Base-by-base conservation (phyloP, 2,329 filamentous ascomycete genomes). In the Scytalidium lignicola region DNA sequence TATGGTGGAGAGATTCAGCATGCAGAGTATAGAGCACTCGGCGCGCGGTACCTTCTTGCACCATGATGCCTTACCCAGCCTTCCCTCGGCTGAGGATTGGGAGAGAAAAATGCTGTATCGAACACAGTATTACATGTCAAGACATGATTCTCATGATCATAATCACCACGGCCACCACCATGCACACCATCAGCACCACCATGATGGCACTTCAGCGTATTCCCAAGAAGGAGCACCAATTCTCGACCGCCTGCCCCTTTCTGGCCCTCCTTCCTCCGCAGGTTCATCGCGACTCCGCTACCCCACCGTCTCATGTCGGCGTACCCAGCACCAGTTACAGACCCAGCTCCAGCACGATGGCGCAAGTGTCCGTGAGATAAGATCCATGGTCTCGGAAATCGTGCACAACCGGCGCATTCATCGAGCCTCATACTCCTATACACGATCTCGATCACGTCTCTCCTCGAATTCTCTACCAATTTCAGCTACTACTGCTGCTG, bases 81-180 rank as follows among this genome's bases (percentile, higher is more conserved):
- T 13, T 4, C 32, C 32, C n/a, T 37, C 32, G 15, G 6, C 32
- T 13, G 21, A 26, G 21, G 53, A 54, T 7, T 47, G 22, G 46
- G 21, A 15, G 42, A 41, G n/a, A 5, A 19, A 26, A 8, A 43
- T 23, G 41, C 41, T 43, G 20, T 42, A 42, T 13, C 21, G 41
- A 17, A 21, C 19, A 21, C 41, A 42, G n/a, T 20, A 8, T 4
- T 37, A 7, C 32, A 37, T 37, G 15, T 15, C 32, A 37, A 37
- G 32, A 37, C 5, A 37, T 37, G 32, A 17, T 37, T 13, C 32
- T 37, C 32, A 37, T 5, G 6, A 37, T 37, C 32, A 37, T 37
- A 13, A 37, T 17, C 32, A 37, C 15, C 32, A 37, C 15, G 32
- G n/a, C 23, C 23, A 26, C 10, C 23, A 26, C 23, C 23, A 26